Evolutionary conservation across 257 asterid genomes (phyloP), one percentile per base, ranked within the genome.

Genomic region (Anisodus acutangulus): DNA sequence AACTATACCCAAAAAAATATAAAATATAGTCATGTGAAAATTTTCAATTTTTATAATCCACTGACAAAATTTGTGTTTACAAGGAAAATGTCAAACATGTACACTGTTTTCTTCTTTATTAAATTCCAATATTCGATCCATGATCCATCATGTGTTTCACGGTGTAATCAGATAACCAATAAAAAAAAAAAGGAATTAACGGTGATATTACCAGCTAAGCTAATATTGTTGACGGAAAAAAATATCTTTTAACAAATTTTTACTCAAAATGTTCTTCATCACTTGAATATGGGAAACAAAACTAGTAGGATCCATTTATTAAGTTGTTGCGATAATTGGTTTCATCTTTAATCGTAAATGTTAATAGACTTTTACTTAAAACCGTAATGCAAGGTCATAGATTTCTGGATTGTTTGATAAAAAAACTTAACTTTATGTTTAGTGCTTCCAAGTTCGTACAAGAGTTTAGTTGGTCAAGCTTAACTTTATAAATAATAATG

Each of bases 101-200:
- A 72, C 6, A 9, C 2, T 74, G 62, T 19, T 19, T 49, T 49
- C 43, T 26, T 45, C 10, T 72, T 19, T 72, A 62, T 74, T 22
- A 8, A 49, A 49, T 10, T n/a, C 39, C 80, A 19, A 3, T 6
- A 35, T 12, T 15, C 9, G 9, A 51, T 51, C 4, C 13, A 9
- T 51, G 39, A 66, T 66, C 47, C 12, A 68, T 68, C 81, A 49
- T 3, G 81, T 74, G 62, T 7, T 74, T 74, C 81, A 74, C 41
- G 6, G 45, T 49, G 81, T 13, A 19, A 47, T 19, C n/a, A 47
- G 17, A n/a, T 17, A 68, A 16, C n/a, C 78, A 68, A 5, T 3
- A 41, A 16, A 15, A 16, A 16, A 16, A 16, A 5, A 41, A 41
- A 3, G 45, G 45, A 41, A 41, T 41, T 3, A 2, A 41, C 3